These are phyloP conservation scores for Pseudomassariella vexata DNA, from an alignment of 2,329 filamentous ascomycete genomes.

Conservation along the genomic window DNA sequence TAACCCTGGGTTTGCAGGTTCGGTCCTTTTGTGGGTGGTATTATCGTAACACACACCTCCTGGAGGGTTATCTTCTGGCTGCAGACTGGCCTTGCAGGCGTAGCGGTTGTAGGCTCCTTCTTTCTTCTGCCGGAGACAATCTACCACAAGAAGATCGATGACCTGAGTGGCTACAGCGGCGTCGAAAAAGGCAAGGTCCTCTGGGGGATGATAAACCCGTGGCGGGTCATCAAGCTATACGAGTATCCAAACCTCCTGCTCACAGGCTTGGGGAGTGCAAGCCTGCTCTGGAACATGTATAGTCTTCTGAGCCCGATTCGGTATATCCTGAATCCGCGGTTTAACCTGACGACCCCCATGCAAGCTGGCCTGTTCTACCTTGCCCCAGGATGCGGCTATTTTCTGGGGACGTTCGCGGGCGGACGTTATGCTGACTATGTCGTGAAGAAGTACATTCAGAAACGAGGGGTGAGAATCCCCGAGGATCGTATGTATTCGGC, in stretches of 20 bases:
- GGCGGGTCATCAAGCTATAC: conserved; percentile 58
- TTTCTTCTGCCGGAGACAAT: conserved; percentile 71
- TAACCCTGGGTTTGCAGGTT: too few relatives aligned
- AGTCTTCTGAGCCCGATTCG: conserved; percentile 54
- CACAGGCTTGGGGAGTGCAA: conserved; percentile 50
- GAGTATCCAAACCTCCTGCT: conserved; percentile 64
- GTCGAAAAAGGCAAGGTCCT: conserved; percentile 47
- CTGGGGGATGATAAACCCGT: conserved; percentile 60
- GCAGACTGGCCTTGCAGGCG: conserved; percentile 61
- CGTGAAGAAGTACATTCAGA: conserved; percentile 32
- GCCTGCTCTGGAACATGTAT: conserved; percentile 70
- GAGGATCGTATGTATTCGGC: conserved; percentile 64
- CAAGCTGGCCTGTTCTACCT: conserved; percentile 64
- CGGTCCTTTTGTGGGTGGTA: conserved; percentile 66
- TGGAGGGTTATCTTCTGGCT: conserved; percentile 78
- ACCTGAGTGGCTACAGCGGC: conserved; percentile 50
- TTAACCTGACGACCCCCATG: conserved; percentile 55
- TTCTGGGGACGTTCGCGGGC: conserved; percentile 59
- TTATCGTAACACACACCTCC: conserved; percentile 67
- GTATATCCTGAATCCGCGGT: conserved; percentile 65
- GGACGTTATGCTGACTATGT: conserved; percentile 40
- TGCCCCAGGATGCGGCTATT: conserved; percentile 60
- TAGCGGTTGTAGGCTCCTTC: conserved; percentile 52
- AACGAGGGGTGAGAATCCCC: conserved; percentile 52
- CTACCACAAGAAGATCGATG: conserved; percentile 55